Percentiles rank a stretch among this genome's conserved stretches.
Evolutionary conservation across 768 basidiomycete species (phyloP).

Genomic region (Suillus alpinus): DNA sequence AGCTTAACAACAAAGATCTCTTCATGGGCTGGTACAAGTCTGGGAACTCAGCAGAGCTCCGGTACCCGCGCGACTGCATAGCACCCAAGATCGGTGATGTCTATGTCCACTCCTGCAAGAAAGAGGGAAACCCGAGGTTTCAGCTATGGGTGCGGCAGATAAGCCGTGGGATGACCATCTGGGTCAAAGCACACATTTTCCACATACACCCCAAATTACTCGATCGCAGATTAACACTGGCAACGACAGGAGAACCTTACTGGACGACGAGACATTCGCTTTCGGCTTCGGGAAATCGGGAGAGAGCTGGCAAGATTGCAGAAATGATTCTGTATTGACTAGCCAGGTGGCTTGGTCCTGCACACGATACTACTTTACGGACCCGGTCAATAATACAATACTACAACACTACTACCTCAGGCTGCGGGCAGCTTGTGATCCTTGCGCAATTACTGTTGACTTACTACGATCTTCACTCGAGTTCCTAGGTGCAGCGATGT

Average conservation of each 20-base stretch:
- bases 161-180: constrained; percentile 3
- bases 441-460: neutral
- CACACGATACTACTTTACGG: neutral
- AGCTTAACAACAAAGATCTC: neutral
- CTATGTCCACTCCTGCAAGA: constrained; percentile 1
- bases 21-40: constrained; percentile 6
- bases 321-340: neutral
- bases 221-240: neutral
- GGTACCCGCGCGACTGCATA: constrained; percentile 1
- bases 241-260: neutral
- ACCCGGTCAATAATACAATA: neutral
- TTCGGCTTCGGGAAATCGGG: neutral
- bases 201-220: neutral
- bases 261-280: neutral
- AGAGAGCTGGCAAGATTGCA: neutral
- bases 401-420: neutral
- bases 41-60: neutral
- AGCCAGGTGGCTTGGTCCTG: neutral
- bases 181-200: constrained; percentile 5
- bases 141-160: constrained; percentile 4
- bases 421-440: neutral
- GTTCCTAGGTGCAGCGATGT: neutral
- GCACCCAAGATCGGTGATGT: constrained; percentile 1
- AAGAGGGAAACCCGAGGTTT: neutral
- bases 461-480: neutral